Percentiles rank a stretch among this genome's conserved stretches.
Evolutionary conservation across 805 yeast genomes (phyloP).

Genomic region (Lipomyces chichibuensis): DNA sequence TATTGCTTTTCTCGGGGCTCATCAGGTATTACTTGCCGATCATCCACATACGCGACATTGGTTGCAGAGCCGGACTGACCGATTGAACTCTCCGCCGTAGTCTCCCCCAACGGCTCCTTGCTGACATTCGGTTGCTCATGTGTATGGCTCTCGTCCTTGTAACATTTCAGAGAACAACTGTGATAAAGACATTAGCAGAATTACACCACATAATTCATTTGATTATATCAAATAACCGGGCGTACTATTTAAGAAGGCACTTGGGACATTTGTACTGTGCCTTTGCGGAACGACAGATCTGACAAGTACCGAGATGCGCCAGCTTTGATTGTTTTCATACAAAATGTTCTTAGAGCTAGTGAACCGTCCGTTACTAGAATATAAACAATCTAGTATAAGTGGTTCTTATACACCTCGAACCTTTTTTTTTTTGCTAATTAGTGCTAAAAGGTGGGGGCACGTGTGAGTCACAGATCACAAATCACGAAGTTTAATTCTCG

Average conservation of each 20-base stretch:
- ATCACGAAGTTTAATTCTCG: not conserved
- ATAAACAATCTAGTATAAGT: too few relatives aligned
- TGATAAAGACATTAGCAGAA: not conserved
- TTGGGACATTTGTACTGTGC: slow-evolving; percentile 63
- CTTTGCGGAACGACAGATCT: slow-evolving; percentile 45
- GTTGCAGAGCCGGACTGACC: not conserved
- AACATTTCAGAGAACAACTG: slow-evolving; percentile 65
- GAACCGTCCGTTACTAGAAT: too few relatives aligned
- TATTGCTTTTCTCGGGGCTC: slow-evolving; percentile 40
- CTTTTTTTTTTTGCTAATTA: too few relatives aligned
- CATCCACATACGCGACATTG: not conserved
- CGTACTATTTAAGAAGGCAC: slow-evolving; percentile 44
- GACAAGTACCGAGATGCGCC: slow-evolving; percentile 43
- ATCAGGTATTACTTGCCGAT: not conserved
- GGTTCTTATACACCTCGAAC: too few relatives aligned
- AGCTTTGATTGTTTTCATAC: slow-evolving; percentile 8
- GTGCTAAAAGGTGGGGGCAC: too few relatives aligned
- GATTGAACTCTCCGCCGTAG: not conserved
- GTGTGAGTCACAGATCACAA: not conserved
- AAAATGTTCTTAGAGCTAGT: not conserved
- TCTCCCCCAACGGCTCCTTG: not conserved
- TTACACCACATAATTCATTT: not conserved
- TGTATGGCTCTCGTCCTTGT: slow-evolving; percentile 48
- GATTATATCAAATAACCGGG: not conserved
- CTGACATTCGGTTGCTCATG: slow-evolving; percentile 37